Conservation (phyloP, 108 stramenopile species). For the Cyclotella distinguenda region DNA sequence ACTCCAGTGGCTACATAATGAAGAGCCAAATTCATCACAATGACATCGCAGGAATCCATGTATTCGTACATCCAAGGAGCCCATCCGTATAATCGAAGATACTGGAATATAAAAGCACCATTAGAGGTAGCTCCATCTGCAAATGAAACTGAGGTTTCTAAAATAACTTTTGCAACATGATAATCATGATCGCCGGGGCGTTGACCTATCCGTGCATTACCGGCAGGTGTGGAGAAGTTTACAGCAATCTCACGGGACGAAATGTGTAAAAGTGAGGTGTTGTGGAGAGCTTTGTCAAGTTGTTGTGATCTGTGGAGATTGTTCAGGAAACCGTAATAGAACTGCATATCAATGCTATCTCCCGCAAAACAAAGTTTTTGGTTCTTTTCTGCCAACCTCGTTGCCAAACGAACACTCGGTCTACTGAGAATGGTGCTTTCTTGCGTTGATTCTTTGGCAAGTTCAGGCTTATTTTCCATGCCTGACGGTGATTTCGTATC, state of each 20-base stretch:
- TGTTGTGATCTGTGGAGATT: not conserved
- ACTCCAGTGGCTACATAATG: not conserved
- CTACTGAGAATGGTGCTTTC: not conserved
- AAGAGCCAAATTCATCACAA: not conserved
- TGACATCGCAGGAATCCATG: constrained; percentile 4
- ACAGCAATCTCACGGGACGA: not conserved
- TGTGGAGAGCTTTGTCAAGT: not conserved
- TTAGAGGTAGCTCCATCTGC: not conserved
- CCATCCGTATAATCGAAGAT: constrained; percentile 1
- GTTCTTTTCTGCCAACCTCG: not conserved
- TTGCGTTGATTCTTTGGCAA: not conserved
- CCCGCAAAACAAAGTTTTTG: not conserved
- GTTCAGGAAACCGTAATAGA: not conserved
- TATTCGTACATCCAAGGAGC: not conserved
- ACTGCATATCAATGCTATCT: not conserved
- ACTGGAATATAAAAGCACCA: not conserved
- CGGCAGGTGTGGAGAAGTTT: not conserved
- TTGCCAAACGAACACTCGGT: not conserved
- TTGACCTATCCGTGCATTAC: not conserved
- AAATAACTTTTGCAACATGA: not conserved
- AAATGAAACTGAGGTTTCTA: not conserved
- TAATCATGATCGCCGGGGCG: not conserved
- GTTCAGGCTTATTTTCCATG: not conserved
- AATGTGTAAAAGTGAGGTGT: not conserved
- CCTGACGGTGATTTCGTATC: too few relatives aligned